Evolutionary conservation across 192 early-diverging fungal genomes (phyloP).

Genomic region (Lobulomyces angularis): DNA sequence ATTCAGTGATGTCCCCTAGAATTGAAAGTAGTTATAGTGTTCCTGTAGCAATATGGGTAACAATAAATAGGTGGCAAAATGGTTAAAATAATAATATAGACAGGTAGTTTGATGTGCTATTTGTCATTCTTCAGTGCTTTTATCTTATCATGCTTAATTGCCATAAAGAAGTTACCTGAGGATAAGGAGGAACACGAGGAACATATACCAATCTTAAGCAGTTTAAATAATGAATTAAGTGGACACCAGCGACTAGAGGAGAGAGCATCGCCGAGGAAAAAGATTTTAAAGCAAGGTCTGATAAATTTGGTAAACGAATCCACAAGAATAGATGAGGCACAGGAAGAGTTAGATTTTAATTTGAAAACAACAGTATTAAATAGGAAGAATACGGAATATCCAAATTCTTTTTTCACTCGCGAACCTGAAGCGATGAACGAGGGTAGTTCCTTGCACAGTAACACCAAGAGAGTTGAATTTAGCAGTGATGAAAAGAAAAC

Average conservation of each 20-base stretch:
- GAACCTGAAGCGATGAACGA: background rate
- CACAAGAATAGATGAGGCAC: no score
- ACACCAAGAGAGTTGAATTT: background rate
- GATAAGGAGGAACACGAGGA: conserved; percentile 6
- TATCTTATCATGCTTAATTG: conserved; percentile 20
- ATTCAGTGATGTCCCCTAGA: conserved; percentile 35
- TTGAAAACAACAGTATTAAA: background rate
- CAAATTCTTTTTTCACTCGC: background rate
- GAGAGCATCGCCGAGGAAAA: conserved; percentile 7
- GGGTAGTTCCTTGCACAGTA: background rate
- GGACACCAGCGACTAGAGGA: conserved; percentile 2
- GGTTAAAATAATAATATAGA: no score
- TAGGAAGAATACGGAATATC: background rate
- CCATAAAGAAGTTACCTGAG: conserved; percentile 8
- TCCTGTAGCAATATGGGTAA: conserved; percentile 31
- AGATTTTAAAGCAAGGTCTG: background rate
- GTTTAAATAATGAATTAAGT: no score
- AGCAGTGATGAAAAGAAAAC: no score
- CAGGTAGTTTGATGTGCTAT: conserved; percentile 29
- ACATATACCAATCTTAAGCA: background rate
- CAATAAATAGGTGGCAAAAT: no score
- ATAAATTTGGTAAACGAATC: background rate
- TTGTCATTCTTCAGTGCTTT: conserved; percentile 25
- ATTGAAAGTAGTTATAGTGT: conserved; percentile 18
- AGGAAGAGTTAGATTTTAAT: no score